phyloP scores from a whole-genome alignment of 139 green algal species.

The Chlamydomonas schloesseri region DNA sequence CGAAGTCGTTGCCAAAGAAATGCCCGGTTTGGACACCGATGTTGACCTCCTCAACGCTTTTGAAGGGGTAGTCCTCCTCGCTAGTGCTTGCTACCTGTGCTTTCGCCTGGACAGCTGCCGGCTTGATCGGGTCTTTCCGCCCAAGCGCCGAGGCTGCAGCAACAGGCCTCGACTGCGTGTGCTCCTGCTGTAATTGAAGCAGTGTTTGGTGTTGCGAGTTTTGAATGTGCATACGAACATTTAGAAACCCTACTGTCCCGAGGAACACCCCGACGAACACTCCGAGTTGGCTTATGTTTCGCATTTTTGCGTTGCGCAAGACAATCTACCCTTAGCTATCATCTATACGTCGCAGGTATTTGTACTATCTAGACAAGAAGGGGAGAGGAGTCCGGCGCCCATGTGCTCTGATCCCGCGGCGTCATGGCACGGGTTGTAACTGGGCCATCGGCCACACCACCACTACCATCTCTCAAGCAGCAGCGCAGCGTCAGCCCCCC shows the following conservation, averaged over 20 bases:
- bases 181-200: neutral
- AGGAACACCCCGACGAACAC: neutral
- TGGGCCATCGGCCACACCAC: no score
- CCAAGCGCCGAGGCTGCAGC: no score
- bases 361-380: no score
- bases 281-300: neutral
- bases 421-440: no score
- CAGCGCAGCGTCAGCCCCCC: no score
- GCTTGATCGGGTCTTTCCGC: neutral
- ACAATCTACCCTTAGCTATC: no score
- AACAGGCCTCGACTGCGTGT: neutral
- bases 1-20: slow-evolving; percentile 39
- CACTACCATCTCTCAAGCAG: no score
- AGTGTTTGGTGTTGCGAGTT: neutral
- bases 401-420: no score
- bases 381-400: no score
- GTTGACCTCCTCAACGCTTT: neutral
- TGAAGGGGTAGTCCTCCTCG: neutral
- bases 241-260: neutral
- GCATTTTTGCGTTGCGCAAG: no score
- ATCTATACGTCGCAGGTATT: no score
- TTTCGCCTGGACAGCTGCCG: neutral
- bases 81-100: neutral
- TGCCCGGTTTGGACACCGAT: slow-evolving; percentile 34
- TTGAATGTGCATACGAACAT: neutral